Base-by-base conservation (phyloP, 805 yeast species). In the Phaffomyces thermotolerans region DNA sequence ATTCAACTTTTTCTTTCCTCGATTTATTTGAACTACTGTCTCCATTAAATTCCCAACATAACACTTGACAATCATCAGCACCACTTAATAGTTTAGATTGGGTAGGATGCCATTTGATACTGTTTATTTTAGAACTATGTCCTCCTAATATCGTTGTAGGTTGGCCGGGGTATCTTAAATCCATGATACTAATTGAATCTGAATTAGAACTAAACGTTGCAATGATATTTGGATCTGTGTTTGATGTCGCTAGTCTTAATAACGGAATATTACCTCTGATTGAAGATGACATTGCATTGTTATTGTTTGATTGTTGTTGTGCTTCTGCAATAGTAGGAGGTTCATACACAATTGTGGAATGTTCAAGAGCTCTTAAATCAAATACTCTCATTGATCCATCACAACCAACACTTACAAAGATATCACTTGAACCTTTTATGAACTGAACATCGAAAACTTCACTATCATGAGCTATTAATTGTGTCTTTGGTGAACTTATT, bases 311-410 rank as follows among this genome's bases (percentile, higher is more conserved):
- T 2, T n/a, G 15, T 30, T 10, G 17, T 20, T 27, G 31, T 6
- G 30, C 12, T 10, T 43, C 34, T 25, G 51, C 9, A 12, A 23
- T 31, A 14, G 46, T 14, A 25, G 68, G 76, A 12, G 88, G 88
- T 59, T 93, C 99, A 62, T 87, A 93, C 14, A 93, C 83, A 52
- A 93, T 93, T 2, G 99, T 91, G 15, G 95, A 85, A 62, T 90
- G 98, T 47, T 93, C 97, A 40, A 91, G 67, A 8, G 90, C 73
- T 44, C 99, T 67, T 47, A 93, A 70, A 58, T 93, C 99, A 63
- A 93, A 93, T 8, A 93, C 84, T 36, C 99, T 72, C 59, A 90
- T 86, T 15, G 95, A 83, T 0, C 99, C 99, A 64, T 93, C 99
- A 42, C 89, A 90, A 3, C 97, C 95, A 43, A 91, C 95, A 43